Base-by-base conservation (phyloP, 2,329 filamentous ascomycete genomes). In the Claviceps spartinae region DNA sequence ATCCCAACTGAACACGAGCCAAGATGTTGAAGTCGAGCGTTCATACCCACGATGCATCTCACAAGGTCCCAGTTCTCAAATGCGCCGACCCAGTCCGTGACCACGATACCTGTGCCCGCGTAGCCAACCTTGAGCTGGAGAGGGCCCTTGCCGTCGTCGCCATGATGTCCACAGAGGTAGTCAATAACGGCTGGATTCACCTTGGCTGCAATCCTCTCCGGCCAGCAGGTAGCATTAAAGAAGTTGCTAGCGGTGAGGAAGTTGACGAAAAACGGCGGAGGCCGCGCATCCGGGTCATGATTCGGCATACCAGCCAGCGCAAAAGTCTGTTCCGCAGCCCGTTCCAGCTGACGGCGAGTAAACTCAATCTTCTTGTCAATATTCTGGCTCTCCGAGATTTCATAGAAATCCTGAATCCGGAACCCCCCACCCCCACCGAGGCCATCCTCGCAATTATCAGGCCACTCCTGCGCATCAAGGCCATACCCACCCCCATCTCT, bases 401-500 rank as follows among this genome's bases (percentile, higher is more conserved):
- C 88, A 74, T 94, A 97, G 68, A 91, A 96, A 71, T 97, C 93
- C 70, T 97, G 93, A 43, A 97, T 83, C 57, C 86, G 83, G 54
- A 96, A 81, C 56, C 82, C 74, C 3, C 87, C 88, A 60, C 82
- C 82, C 8, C 79, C 78, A 48, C 79, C 80, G 37, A 73, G 74
- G 52, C 86, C 84, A 62, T 94, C 82, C 36, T 85, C 81, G 56
- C 86, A 88, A 69, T 97, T 97, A 69, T 96, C 86, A 0, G 86
- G 88, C 91, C 91, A 97, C 48, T 65, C 65, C 56, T 77, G 74
- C 22, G 75, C 80, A 63, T 85, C 79, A 47, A 85, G 75, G 44
- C 76, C 81, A 67, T 72, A 80, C 47, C 77, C 78, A 6, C 63
- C 60, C 56, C 72, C 59, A 57, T 72, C 59, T 42, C 60, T 69